phyloP scores from a whole-genome alignment of 1,284 basidiomycete genomes.

The Xerocomus subilludens region DNA sequence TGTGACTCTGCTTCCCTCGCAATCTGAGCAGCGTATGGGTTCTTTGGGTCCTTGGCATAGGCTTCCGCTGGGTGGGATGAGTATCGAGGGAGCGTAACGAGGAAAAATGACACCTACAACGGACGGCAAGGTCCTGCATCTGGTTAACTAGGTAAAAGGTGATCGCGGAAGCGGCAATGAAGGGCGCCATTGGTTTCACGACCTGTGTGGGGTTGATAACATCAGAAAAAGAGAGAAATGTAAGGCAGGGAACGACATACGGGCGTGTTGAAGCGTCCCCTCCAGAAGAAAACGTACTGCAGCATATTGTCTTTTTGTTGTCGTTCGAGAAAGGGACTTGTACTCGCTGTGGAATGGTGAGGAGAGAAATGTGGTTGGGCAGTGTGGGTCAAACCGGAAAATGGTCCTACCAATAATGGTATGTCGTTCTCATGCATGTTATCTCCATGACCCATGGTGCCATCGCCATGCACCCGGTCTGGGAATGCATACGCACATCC shows the following conservation, averaged over 20 bases:
- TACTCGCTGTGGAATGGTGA: not conserved
- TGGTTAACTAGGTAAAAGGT: constrained; percentile 74
- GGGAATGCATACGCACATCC: constrained; percentile 9
- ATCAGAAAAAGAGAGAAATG: constrained; percentile 1
- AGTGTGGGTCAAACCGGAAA: constrained; percentile 42
- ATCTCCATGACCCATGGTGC: not conserved
- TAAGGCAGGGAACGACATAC: constrained; percentile 32
- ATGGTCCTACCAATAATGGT: constrained; percentile 3
- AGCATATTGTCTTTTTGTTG: constrained; percentile 31
- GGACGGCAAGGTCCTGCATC: constrained; percentile 71
- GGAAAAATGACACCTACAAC: constrained; percentile 65
- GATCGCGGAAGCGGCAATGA: constrained; percentile 70
- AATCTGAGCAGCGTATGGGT: constrained; percentile 81
- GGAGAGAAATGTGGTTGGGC: not conserved
- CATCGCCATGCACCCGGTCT: too few species aligned
- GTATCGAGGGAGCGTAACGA: not conserved
- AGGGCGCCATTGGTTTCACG: constrained; percentile 78
- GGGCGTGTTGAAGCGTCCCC: constrained; percentile 48
- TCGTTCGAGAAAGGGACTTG: constrained; percentile 1
- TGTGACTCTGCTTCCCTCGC: constrained; percentile 59
- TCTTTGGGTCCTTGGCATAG: constrained; percentile 78
- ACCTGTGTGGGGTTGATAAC: constrained; percentile 58
- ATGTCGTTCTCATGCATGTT: constrained; percentile 45
- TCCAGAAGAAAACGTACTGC: constrained; percentile 48
- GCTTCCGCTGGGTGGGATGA: constrained; percentile 62